Percentiles rank a stretch among this genome's conserved stretches.
Evolutionary conservation across 2,329 filamentous ascomycete species (phyloP).

Genomic region (Hawksworthiomyces lignivorus): DNA sequence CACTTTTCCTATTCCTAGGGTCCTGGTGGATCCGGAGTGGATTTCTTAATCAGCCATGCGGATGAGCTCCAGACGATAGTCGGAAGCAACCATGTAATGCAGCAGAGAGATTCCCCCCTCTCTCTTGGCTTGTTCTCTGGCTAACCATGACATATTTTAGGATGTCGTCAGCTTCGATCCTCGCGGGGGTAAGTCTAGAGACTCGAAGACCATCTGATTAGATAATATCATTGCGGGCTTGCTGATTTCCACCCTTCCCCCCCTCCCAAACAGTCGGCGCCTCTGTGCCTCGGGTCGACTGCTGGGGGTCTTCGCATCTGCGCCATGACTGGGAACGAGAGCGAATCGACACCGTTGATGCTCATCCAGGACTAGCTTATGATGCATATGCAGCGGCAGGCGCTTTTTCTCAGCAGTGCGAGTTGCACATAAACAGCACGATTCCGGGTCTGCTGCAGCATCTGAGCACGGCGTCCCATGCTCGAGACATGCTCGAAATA

Average conservation of each 20-base stretch:
- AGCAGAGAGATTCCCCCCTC: no score
- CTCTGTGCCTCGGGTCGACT: constrained; percentile 42
- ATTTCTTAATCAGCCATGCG: constrained; percentile 25
- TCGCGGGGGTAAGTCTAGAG: constrained; percentile 32
- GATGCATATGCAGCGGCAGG: constrained; percentile 35
- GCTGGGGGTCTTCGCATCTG: constrained; percentile 37
- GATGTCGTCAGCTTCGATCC: constrained; percentile 46
- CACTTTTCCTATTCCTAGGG: no score
- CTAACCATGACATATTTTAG: constrained; percentile 16
- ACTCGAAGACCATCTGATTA: no score
- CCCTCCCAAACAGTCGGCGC: constrained; percentile 28
- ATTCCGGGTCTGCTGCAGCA: constrained; percentile 28
- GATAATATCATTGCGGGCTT: not conserved
- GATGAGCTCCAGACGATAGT: constrained; percentile 32
- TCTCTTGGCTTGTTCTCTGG: not conserved
- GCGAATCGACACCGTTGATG: constrained; percentile 36
- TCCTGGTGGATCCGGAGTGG: constrained; percentile 38
- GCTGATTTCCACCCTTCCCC: not conserved
- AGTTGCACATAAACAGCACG: constrained; percentile 27
- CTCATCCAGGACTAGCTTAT: constrained; percentile 37
- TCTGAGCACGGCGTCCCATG: constrained; percentile 35
- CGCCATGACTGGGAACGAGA: constrained; percentile 34
- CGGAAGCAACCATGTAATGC: no score
- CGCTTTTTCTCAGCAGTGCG: constrained; percentile 36
- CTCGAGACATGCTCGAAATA: constrained; percentile 41